Conservation (phyloP, 371 early-diverging fungal species). For the Mortierella polycephala region DNA sequence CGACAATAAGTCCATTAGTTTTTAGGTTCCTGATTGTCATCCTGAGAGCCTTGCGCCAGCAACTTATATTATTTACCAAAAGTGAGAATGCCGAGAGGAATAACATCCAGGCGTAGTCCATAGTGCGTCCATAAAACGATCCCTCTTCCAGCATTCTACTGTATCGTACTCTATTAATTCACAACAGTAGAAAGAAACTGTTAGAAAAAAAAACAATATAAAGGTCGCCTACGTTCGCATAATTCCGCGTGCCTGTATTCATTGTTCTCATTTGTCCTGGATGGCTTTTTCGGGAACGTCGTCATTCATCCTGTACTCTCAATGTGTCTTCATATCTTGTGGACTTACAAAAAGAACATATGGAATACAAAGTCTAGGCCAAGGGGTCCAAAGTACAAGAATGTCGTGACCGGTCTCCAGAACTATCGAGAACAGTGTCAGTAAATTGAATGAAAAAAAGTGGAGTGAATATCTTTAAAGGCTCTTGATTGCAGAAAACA, state of each 20-base stretch:
- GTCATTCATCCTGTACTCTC: not conserved
- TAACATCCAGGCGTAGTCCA: constrained; percentile 93
- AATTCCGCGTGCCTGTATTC: constrained; percentile 4
- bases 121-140: constrained; percentile 87
- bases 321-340: not conserved
- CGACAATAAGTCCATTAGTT: too few relatives aligned
- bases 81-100: constrained; percentile 72
- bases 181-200: not conserved
- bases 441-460: not conserved
- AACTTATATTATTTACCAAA: constrained; percentile 55
- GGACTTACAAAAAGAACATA: constrained; percentile 91
- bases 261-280: constrained; percentile 6
- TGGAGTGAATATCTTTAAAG: not conserved
- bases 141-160: constrained; percentile 95
- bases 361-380: constrained; percentile 93
- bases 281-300: not conserved
- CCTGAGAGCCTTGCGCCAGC: too few relatives aligned
- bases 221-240: not conserved
- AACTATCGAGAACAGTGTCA: constrained; percentile 65
- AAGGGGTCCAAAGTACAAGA: constrained; percentile 91
- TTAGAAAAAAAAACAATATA: not conserved
- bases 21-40: too few relatives aligned
- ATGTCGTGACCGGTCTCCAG: constrained; percentile 92
- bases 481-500: not conserved
- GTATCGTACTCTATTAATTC: constrained; percentile 78